These are phyloP conservation scores for Crithidia thermophila DNA, from an alignment of 208 protist genomes.

Conservation along the genomic window DNA sequence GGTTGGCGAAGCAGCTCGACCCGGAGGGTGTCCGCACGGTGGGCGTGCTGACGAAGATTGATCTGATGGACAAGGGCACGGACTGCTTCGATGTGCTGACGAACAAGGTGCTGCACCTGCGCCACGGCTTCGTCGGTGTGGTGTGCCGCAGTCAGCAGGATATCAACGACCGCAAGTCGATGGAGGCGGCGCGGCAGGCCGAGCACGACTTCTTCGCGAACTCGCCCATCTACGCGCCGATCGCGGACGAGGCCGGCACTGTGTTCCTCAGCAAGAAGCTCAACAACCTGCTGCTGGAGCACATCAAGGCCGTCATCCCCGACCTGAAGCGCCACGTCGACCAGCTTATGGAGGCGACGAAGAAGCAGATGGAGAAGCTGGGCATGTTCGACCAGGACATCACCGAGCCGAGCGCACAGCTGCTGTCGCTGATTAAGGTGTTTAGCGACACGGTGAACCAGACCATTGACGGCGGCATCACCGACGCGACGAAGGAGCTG, in stretches of 20 bases:
- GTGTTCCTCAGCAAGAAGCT: constrained; percentile 91
- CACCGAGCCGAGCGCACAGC: constrained; percentile 79
- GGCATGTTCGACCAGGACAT: constrained; percentile 87
- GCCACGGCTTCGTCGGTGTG: constrained; percentile 98
- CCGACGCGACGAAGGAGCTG: constrained; percentile 92
- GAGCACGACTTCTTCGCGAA: constrained; percentile 95
- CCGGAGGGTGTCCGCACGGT: constrained; percentile 97
- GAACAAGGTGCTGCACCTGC: constrained; percentile 93
- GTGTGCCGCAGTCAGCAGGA: constrained; percentile 98
- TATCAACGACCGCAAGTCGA: constrained; percentile 93
- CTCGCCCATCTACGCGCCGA: constrained; percentile 92
- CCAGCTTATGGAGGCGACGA: constrained; percentile 81
- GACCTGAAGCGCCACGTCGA: constrained; percentile 93
- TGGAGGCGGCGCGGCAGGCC: constrained; percentile 81
- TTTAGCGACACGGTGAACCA: constrained; percentile 92
- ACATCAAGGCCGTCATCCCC: constrained; percentile 96
- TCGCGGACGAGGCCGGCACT: constrained; percentile 89
- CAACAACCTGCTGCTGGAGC: constrained; percentile 94
- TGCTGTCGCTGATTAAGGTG: constrained; percentile 86
- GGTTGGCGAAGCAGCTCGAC: constrained; percentile 97
- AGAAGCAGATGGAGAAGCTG: constrained; percentile 90
- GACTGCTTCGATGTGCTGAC: constrained; percentile 97
- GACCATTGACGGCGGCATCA: constrained; percentile 94
- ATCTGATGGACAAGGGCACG: constrained; percentile 99
- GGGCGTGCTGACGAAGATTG: constrained; percentile 99